phyloP scores from a whole-genome alignment of 495 filamentous ascomycete species.

The Neurospora sp. region DNA sequence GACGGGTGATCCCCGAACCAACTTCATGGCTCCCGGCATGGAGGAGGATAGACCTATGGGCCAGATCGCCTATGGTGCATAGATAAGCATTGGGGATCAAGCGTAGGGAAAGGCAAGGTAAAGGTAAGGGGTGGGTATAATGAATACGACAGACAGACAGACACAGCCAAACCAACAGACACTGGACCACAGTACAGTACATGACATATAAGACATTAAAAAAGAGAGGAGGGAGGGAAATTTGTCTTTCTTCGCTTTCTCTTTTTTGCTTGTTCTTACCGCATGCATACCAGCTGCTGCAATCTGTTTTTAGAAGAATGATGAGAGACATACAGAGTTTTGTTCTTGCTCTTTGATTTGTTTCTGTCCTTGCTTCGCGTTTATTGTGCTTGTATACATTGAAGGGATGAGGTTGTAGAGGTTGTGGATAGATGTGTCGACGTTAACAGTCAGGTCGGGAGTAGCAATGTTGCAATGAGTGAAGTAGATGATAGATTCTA shows the following conservation, averaged over 20 bases:
- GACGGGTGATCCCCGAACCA: constrained; percentile 58
- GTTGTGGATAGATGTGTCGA: background rate
- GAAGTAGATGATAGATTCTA: background rate
- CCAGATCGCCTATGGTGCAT: constrained; percentile 40
- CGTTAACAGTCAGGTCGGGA: background rate
- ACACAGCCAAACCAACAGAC: background rate
- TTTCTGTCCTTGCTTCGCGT: background rate
- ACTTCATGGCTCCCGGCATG: constrained; percentile 77
- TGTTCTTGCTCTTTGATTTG: background rate
- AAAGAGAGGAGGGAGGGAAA: background rate
- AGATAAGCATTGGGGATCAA: constrained; percentile 9
- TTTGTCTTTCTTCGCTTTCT: background rate
- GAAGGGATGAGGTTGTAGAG: background rate
- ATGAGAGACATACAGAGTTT: background rate
- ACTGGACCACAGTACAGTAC: background rate
- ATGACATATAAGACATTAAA: background rate
- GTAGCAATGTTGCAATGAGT: background rate
- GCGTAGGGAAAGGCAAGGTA: background rate
- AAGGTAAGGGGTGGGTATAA: background rate
- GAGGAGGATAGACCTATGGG: constrained; percentile 42
- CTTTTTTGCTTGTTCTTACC: background rate
- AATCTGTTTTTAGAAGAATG: background rate
- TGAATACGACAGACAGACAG: background rate
- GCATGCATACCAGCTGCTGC: background rate
- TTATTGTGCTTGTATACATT: background rate